phyloP scores from a whole-genome alignment of 257 asterid species.

The Mentha longifolia region DNA sequence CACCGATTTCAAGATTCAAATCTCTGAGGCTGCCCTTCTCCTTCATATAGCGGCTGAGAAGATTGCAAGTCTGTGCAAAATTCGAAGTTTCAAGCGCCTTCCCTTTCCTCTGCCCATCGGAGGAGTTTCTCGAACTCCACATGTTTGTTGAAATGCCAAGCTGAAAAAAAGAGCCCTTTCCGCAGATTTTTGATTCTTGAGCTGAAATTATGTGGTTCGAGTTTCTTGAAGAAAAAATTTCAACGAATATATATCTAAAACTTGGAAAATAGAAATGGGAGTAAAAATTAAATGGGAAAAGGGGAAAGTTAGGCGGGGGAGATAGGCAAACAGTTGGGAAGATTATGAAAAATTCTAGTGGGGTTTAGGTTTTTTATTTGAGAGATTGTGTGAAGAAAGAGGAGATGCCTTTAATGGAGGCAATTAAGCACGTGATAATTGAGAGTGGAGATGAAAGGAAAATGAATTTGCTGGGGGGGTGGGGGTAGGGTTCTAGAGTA shows the following conservation, averaged over 20 bases:
- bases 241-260: not conserved
- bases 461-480: not conserved
- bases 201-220: not conserved
- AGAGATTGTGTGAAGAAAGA: not conserved
- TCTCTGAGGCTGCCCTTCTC: slow-evolving; percentile 60
- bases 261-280: not conserved
- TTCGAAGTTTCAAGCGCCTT: slow-evolving; percentile 52
- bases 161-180: not conserved
- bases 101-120: slow-evolving; percentile 28
- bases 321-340: slow-evolving; percentile 9
- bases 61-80: slow-evolving; percentile 71
- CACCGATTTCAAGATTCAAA: slow-evolving; percentile 61
- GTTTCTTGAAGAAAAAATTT: not conserved
- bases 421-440: slow-evolving; percentile 45
- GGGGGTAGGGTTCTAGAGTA: not conserved
- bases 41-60: slow-evolving; percentile 75
- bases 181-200: not conserved
- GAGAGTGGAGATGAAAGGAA: slow-evolving; percentile 14
- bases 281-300: slow-evolving; percentile 26
- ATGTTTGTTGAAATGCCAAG: slow-evolving; percentile 27
- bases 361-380: not conserved
- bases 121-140: slow-evolving; percentile 36
- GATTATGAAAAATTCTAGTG: slow-evolving; percentile 13
- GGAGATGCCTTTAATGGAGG: slow-evolving; percentile 24
- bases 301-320: slow-evolving; percentile 25